Evolutionary conservation across 495 filamentous ascomycete genomes (phyloP).

Genomic region (Aspergillus asperescens): DNA sequence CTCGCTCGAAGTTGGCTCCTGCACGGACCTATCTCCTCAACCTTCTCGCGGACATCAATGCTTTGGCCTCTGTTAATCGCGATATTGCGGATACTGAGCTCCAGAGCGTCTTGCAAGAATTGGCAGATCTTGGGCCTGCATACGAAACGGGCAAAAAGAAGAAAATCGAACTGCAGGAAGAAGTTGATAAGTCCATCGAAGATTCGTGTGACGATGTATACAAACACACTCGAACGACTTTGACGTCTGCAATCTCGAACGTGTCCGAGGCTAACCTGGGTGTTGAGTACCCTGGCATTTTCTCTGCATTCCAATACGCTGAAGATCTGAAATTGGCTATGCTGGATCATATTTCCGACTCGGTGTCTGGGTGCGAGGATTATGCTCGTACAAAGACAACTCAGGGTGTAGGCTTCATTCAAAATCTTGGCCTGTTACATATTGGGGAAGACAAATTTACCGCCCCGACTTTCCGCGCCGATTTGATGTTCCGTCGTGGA

Average conservation of each 20-base stretch:
- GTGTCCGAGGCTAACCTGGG: constrained; percentile 74
- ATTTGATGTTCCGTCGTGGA: constrained; percentile 81
- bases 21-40: constrained; percentile 96
- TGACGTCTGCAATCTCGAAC: constrained; percentile 64
- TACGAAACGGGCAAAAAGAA: constrained; percentile 81
- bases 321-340: constrained; percentile 90
- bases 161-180: constrained; percentile 72
- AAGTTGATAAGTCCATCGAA: constrained; percentile 77
- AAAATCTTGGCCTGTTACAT: constrained; percentile 80
- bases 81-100: constrained; percentile 83
- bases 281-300: constrained; percentile 79
- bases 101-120: constrained; percentile 72
- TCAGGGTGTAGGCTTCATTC: constrained; percentile 78
- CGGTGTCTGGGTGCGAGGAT: constrained; percentile 76
- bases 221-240: constrained; percentile 65
- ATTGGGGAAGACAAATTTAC: constrained; percentile 75
- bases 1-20: constrained; percentile 90
- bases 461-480: constrained; percentile 76
- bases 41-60: constrained; percentile 76
- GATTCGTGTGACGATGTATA: constrained; percentile 80
- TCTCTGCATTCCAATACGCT: constrained; percentile 83
- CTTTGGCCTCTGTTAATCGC: constrained; percentile 77
- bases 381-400: constrained; percentile 74
- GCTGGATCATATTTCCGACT: constrained; percentile 74
- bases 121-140: constrained; percentile 76